These are phyloP conservation scores for Termitomyces sp. DNA, from an alignment of 768 basidiomycete genomes.

Conservation along the genomic window DNA sequence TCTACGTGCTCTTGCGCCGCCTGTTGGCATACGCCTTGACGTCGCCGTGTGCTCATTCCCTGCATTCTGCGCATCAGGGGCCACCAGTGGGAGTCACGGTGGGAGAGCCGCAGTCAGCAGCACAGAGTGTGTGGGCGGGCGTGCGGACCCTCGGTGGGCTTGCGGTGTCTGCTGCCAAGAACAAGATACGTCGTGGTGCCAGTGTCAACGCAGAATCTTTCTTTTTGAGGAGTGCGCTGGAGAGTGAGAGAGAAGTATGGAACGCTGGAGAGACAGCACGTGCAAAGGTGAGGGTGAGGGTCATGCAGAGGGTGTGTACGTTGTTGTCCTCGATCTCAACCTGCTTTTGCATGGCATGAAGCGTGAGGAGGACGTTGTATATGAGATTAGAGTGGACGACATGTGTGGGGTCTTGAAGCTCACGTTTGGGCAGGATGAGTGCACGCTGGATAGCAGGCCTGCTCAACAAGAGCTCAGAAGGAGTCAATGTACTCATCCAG, in stretches of 20 bases:
- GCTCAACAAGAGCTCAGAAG: too few relatives aligned
- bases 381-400: slow-evolving; percentile 30
- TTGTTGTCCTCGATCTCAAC: slow-evolving; percentile 53
- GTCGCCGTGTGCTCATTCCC: neutral
- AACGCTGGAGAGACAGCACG: slow-evolving; percentile 6
- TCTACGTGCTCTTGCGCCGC: slow-evolving; percentile 56
- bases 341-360: slow-evolving; percentile 12
- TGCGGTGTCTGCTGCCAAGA: slow-evolving; percentile 48
- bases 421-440: slow-evolving; percentile 49
- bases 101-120: slow-evolving; percentile 23
- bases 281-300: slow-evolving; percentile 9
- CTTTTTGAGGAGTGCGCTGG: slow-evolving; percentile 63
- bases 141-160: slow-evolving; percentile 60
- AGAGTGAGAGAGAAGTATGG: slow-evolving; percentile 25
- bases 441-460: too few relatives aligned
- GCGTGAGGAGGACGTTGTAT: slow-evolving; percentile 24
- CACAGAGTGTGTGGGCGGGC: slow-evolving; percentile 56
- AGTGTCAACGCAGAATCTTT: slow-evolving; percentile 20
- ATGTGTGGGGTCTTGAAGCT: slow-evolving; percentile 41
- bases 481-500: too few relatives aligned
- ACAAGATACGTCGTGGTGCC: slow-evolving; percentile 16
- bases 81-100: too few relatives aligned
- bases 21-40: slow-evolving; percentile 52
- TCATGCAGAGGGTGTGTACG: slow-evolving; percentile 13
- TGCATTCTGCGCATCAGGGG: neutral